phyloP scores from a whole-genome alignment of 805 yeast species.

The Wilhelminamyces savonicus region DNA sequence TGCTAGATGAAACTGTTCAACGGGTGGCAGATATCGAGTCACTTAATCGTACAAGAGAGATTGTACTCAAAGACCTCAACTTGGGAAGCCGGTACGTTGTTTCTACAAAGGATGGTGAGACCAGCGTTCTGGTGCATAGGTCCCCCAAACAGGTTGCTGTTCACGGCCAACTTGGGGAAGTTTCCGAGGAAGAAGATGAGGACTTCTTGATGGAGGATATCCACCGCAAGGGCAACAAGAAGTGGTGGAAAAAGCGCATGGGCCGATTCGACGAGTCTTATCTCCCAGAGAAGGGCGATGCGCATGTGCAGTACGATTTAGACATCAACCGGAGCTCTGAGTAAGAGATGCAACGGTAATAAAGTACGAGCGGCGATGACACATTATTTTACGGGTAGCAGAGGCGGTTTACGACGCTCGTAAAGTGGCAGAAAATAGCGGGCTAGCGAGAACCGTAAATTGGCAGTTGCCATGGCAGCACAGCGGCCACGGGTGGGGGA shows the following conservation, averaged over 20 bases:
- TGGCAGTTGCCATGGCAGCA: too few species aligned
- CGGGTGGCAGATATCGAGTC: slow-evolving; percentile 74
- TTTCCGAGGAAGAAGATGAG: slow-evolving; percentile 4
- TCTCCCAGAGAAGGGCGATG: slow-evolving; percentile 6
- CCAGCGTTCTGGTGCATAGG: slow-evolving; percentile 6
- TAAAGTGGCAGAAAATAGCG: too few species aligned
- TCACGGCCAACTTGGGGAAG: slow-evolving; percentile 1
- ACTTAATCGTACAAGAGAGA: slow-evolving; percentile 69
- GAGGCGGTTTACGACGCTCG: too few species aligned
- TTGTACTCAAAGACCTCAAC: slow-evolving; percentile 64
- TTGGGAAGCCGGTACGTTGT: slow-evolving; percentile 42
- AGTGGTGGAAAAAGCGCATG: slow-evolving; percentile 48
- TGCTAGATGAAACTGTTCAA: slow-evolving; percentile 57
- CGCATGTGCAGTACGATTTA: too few species aligned
- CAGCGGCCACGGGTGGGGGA: too few species aligned
- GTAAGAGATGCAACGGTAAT: too few species aligned
- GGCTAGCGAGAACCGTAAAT: too few species aligned
- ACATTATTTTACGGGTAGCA: too few species aligned
- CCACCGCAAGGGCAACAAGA: slow-evolving; percentile 7
- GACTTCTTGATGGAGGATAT: slow-evolving; percentile 15
- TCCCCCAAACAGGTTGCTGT: slow-evolving; percentile 10
- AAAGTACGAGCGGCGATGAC: too few species aligned
- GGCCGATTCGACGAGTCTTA: slow-evolving; percentile 23
- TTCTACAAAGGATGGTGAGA: slow-evolving; percentile 9
- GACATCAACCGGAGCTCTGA: too few species aligned